Evolutionary conservation across 208 protist genomes (phyloP).

Genomic region (Acanthamoeba divionensis): DNA sequence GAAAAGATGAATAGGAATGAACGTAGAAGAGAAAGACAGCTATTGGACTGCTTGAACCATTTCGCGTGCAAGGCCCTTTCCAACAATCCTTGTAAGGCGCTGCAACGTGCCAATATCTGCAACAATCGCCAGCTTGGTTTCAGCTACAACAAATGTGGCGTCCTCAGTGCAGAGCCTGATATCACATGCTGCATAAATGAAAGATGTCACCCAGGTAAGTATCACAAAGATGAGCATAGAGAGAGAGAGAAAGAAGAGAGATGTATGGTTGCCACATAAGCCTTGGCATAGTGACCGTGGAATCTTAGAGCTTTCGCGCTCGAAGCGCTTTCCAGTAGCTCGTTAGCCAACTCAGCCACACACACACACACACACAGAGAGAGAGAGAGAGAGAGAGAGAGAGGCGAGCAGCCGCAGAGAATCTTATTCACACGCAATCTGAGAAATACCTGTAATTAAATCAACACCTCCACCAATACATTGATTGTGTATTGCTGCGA

Average conservation of each 20-base stretch:
- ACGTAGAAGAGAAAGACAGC: not conserved
- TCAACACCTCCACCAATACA: conserved; percentile 35
- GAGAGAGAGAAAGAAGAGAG: not conserved
- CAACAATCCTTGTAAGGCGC: conserved; percentile 32
- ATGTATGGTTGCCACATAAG: too few relatives aligned
- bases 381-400: not conserved
- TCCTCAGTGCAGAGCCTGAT: conserved; percentile 28
- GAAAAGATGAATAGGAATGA: not conserved
- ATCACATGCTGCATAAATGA: not conserved
- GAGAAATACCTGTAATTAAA: not conserved
- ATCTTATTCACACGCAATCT: too few relatives aligned
- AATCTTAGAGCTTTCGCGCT: too few relatives aligned
- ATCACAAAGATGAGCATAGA: not conserved
- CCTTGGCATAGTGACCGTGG: too few relatives aligned
- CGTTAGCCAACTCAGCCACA: too few relatives aligned
- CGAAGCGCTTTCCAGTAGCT: too few relatives aligned
- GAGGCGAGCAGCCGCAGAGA: too few relatives aligned
- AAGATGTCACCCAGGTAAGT: not conserved
- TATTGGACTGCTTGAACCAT: not conserved
- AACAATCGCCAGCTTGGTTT: conserved; percentile 41
- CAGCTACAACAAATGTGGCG: conserved; percentile 1
- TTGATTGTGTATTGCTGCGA: not conserved
- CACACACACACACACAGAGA: too few relatives aligned
- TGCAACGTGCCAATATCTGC: conserved; percentile 37
- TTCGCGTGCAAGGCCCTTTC: not conserved